phyloP scores from a whole-genome alignment of 73 alveolate genomes.

The Paramecium primaurelia region DNA sequence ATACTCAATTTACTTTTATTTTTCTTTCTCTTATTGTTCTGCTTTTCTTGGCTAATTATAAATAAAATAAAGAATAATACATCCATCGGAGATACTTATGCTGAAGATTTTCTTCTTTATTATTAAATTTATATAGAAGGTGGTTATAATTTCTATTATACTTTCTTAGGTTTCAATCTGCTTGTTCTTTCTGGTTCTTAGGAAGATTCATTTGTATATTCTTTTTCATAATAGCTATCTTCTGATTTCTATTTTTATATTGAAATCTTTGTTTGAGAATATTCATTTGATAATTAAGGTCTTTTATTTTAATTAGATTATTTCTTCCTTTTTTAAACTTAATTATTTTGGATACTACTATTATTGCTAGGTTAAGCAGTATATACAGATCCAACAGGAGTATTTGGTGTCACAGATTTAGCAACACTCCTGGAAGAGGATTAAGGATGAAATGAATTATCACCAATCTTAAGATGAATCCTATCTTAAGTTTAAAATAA shows the following conservation, averaged over 20 bases:
- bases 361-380: background rate
- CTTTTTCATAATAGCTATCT: background rate
- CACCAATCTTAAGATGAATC: background rate
- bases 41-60: background rate
- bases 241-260: background rate
- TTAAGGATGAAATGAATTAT: background rate
- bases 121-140: background rate
- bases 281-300: background rate
- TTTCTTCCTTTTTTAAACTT: background rate
- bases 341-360: background rate
- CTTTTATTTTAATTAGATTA: background rate
- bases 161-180: background rate
- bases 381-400: background rate
- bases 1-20: background rate
- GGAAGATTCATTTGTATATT: slow-evolving; percentile 1
- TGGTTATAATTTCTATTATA: background rate
- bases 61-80: background rate
- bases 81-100: background rate
- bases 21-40: background rate
- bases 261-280: background rate
- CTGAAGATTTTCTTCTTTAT: background rate
- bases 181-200: background rate
- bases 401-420: background rate
- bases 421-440: background rate
- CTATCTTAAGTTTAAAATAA: background rate